These are phyloP conservation scores for Discostella stelligeroides DNA, from an alignment of 108 stramenopile species.

Conservation along the genomic window DNA sequence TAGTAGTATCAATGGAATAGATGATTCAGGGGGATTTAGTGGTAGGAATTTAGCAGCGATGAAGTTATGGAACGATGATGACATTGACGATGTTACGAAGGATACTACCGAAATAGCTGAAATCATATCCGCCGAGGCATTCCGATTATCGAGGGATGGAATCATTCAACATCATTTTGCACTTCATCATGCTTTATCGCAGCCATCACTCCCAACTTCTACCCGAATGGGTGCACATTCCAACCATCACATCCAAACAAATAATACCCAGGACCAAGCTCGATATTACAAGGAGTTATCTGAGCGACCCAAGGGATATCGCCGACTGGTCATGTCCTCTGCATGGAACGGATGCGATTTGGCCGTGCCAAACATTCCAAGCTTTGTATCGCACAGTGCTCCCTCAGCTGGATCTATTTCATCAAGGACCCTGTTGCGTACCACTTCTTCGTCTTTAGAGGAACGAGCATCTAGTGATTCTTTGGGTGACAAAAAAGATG, in stretches of 20 bases:
- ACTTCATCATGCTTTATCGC: slow-evolving; percentile 7
- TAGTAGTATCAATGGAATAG: neutral
- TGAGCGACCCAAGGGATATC: slow-evolving; percentile 45
- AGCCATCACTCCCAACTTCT: neutral
- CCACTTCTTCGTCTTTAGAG: neutral
- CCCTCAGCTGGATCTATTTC: neutral
- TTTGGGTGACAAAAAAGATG: neutral
- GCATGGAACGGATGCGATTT: slow-evolving; percentile 10
- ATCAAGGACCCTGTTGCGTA: neutral
- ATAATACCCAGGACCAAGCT: slow-evolving; percentile 23
- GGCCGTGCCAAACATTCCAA: slow-evolving; percentile 6
- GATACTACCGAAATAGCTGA: slow-evolving; percentile 35
- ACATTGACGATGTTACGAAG: neutral
- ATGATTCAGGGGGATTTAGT: too few species aligned
- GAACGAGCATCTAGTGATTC: neutral
- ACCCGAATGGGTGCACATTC: neutral
- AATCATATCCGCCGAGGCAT: slow-evolving; percentile 38
- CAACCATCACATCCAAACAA: neutral
- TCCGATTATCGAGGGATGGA: slow-evolving; percentile 50
- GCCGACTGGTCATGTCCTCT: slow-evolving; percentile 42
- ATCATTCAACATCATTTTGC: slow-evolving; percentile 52
- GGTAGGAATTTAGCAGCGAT: too few species aligned
- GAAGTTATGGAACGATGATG: neutral
- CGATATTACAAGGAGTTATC: slow-evolving; percentile 43
- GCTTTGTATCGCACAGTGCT: neutral